A percentile compares a stretch with the other conserved stretches of the same genome.
phyloP scores from a whole-genome alignment of 192 early-diverging fungal genomes.

The Rhizophlyctis rosea region DNA sequence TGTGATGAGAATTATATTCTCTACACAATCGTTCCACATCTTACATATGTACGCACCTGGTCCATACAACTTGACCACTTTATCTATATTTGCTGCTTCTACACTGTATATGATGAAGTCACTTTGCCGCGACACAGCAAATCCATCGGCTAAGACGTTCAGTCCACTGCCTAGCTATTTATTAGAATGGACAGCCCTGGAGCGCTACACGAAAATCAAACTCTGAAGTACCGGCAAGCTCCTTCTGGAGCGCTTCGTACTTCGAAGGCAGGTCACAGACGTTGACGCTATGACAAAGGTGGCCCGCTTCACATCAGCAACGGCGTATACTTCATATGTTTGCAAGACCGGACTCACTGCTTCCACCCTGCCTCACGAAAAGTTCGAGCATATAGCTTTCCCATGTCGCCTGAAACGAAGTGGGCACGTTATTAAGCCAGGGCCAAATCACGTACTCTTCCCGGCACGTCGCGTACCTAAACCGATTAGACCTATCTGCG shows the following conservation, averaged over 20 bases:
- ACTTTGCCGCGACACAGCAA: conserved; percentile 73
- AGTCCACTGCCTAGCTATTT: conserved; percentile 31
- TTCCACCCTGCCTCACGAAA: conserved; percentile 79
- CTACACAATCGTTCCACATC: background rate
- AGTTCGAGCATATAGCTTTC: conserved; percentile 75
- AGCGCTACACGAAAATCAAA: background rate
- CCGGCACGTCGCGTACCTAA: conserved; percentile 29
- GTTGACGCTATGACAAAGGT: conserved; percentile 68
- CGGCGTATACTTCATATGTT: background rate
- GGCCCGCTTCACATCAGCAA: background rate
- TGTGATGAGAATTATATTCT: background rate
- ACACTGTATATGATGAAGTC: conserved; percentile 95
- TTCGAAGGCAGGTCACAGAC: conserved; percentile 82
- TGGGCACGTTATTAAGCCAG: background rate
- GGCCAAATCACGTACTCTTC: background rate
- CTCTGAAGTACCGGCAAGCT: conserved; percentile 47
- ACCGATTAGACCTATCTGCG: conserved; percentile 90
- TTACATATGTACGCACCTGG: conserved; percentile 53
- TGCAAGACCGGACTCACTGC: conserved; percentile 35
- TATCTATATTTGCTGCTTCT: conserved; percentile 83
- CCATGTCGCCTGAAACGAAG: conserved; percentile 82
- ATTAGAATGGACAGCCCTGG: no score
- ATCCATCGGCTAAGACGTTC: conserved; percentile 75
- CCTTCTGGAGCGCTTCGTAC: conserved; percentile 62
- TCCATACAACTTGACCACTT: conserved; percentile 77